Base-by-base conservation (phyloP, 75 land plant genomes). In the Selaginella tamariscina region DNA sequence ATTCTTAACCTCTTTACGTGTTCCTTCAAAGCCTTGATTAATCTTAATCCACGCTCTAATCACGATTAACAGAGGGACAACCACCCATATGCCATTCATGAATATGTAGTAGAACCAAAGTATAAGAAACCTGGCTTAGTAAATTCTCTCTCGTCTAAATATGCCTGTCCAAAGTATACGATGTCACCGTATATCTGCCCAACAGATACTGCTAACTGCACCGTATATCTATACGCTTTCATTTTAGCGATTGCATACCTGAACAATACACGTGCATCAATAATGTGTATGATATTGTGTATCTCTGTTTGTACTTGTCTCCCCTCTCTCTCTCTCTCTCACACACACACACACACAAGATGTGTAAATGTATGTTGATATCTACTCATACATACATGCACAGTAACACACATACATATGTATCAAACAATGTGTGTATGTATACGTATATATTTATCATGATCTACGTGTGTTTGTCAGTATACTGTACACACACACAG, bases 131-230 rank as follows among this genome's bases (percentile, higher is more conserved):
- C 80, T 2, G 73, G 67, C 18, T 84, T 60, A 55, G 80, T 82
- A 26, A 73, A 54, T 24, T 91, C 79, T 59, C 78, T 84, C 2
- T 87, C 95, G 26, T 82, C 88, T 73, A 91, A 73, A 22, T 69
- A 21, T 32, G 88, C 68, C 0, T 88, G 81, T 0, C 74, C 23
- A 65, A 77, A 91, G 60, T 91, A 91, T 0, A 89, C 75, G 24
- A 76, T 9, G 59, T 76, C 73, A 22, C 97, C 97, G 74, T 91
- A 91, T 24, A 91, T 74, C 69, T 91, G 97, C 27, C 83, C 86
- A 62, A 84, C 56, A 31, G 77, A 82, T 30, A 84, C 68, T 13
- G 86, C 75, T 24, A 88, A 65, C 79, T 91, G 97, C 32, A 86
- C 79, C 24, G 82, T 64, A 54, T 91, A 65, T 71, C 80, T 80